phyloP scores from a whole-genome alignment of 352 stramenopile species.

The Bremia lactucae region DNA sequence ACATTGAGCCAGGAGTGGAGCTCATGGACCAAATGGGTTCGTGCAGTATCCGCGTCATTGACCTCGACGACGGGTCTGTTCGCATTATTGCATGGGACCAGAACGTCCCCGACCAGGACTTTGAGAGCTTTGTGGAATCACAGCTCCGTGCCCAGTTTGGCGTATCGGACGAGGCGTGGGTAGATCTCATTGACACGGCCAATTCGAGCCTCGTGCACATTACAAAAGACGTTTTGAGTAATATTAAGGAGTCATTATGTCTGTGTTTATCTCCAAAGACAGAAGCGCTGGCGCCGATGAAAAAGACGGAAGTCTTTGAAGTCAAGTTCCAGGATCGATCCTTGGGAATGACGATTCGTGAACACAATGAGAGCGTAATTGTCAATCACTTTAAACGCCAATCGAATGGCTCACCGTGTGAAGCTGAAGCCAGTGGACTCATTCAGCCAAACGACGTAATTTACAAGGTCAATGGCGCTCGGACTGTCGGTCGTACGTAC shows the following conservation, averaged over 20 bases:
- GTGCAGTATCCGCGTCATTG: constrained; percentile 70
- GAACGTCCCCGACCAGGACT: constrained; percentile 70
- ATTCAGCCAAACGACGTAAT: constrained; percentile 74
- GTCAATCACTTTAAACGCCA: constrained; percentile 77
- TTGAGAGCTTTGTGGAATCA: constrained; percentile 69
- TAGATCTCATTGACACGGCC: constrained; percentile 75
- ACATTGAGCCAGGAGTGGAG: constrained; percentile 10
- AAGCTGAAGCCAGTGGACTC: constrained; percentile 40
- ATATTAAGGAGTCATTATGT: constrained; percentile 48
- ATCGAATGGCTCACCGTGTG: constrained; percentile 34
- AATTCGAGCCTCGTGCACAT: constrained; percentile 79
- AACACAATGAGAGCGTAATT: constrained; percentile 76
- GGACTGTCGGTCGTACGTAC: constrained; percentile 68
- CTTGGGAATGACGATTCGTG: constrained; percentile 76
- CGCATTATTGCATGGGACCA: constrained; percentile 68
- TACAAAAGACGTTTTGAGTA: constrained; percentile 57
- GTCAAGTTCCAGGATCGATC: constrained; percentile 57
- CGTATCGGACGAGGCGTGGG: constrained; percentile 77
- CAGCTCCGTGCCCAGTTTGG: constrained; percentile 65
- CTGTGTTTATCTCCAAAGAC: constrained; percentile 78
- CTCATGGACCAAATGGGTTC: constrained; percentile 19
- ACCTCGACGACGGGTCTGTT: constrained; percentile 74
- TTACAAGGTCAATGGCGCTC: constrained; percentile 75
- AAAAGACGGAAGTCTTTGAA: constrained; percentile 70
- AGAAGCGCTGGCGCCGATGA: constrained; percentile 71